These are phyloP conservation scores for Oxytropis ochrocephala DNA, from an alignment of 306 rosid species.

Conservation along the genomic window DNA sequence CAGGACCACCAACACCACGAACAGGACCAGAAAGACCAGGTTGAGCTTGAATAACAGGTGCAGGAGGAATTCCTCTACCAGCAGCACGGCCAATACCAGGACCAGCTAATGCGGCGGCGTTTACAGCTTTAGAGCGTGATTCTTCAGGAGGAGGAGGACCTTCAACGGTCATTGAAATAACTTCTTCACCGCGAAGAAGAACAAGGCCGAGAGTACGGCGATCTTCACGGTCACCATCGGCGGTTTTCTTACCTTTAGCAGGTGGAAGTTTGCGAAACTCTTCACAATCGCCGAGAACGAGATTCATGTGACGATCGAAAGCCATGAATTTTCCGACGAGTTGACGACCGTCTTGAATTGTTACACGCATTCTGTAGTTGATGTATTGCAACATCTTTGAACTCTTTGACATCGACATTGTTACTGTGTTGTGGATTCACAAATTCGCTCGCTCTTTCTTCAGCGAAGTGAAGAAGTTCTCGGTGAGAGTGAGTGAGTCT, in stretches of 20 bases:
- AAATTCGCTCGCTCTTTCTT: too few species aligned
- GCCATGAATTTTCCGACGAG: conserved; percentile 98
- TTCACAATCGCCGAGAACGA: conserved; percentile 93
- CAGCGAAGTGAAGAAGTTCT: too few species aligned
- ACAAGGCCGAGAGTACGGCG: conserved; percentile 97
- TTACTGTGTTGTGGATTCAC: background rate
- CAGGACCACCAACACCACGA: conserved; percentile 93
- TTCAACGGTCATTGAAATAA: conserved; percentile 97
- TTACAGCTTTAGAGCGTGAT: conserved; percentile 78
- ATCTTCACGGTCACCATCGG: conserved; percentile 82
- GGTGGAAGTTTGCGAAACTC: conserved; percentile 98
- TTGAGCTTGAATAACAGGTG: conserved; percentile 79
- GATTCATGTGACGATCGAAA: conserved; percentile 99
- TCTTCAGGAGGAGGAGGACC: conserved; percentile 97
- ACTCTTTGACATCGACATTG: conserved; percentile 99
- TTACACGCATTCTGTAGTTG: conserved; percentile 90
- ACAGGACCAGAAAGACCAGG: conserved; percentile 92
- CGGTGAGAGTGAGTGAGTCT: background rate
- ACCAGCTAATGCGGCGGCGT: conserved; percentile 76
- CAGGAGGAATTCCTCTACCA: conserved; percentile 74
- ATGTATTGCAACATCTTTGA: conserved; percentile 97
- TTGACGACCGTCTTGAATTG: conserved; percentile 96
- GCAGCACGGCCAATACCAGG: conserved; percentile 90
- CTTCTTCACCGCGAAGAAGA: conserved; percentile 97
- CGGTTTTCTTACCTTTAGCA: conserved; percentile 60